phyloP scores from a whole-genome alignment of 257 asterid genomes.

The Primulina huaijiensis region DNA sequence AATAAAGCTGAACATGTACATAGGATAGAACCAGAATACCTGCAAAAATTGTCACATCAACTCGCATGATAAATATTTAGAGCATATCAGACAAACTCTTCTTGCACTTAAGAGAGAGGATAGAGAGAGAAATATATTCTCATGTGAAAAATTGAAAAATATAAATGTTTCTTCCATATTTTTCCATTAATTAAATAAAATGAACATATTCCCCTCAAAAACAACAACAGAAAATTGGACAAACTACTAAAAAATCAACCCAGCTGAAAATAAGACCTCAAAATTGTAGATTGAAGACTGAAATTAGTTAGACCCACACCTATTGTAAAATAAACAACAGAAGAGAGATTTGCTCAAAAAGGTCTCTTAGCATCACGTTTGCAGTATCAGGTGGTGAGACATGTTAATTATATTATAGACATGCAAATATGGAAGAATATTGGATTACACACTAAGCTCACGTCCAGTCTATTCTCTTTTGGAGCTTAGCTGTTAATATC shows the following conservation, averaged over 20 bases:
- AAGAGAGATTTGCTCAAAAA: neutral
- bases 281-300: neutral
- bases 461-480: neutral
- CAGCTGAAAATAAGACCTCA: neutral
- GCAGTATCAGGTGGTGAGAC: slow-evolving; percentile 13
- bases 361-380: slow-evolving; percentile 8
- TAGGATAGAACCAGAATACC: slow-evolving; percentile 96
- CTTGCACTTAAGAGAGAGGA: slow-evolving; percentile 2
- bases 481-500: slow-evolving; percentile 13
- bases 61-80: slow-evolving; percentile 16
- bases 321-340: neutral
- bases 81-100: slow-evolving; percentile 3
- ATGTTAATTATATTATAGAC: slow-evolving; percentile 3
- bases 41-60: slow-evolving; percentile 34
- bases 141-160: slow-evolving; percentile 1
- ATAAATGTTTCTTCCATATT: neutral
- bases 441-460: slow-evolving; percentile 1
- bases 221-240: neutral
- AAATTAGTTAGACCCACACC: neutral
- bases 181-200: neutral
- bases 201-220: neutral
- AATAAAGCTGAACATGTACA: slow-evolving; percentile 88
- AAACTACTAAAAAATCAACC: slow-evolving; percentile 1
- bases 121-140: neutral
- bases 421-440: neutral